phyloP scores from a whole-genome alignment of 208 protist species.

The Acanthamoeba healyi region DNA sequence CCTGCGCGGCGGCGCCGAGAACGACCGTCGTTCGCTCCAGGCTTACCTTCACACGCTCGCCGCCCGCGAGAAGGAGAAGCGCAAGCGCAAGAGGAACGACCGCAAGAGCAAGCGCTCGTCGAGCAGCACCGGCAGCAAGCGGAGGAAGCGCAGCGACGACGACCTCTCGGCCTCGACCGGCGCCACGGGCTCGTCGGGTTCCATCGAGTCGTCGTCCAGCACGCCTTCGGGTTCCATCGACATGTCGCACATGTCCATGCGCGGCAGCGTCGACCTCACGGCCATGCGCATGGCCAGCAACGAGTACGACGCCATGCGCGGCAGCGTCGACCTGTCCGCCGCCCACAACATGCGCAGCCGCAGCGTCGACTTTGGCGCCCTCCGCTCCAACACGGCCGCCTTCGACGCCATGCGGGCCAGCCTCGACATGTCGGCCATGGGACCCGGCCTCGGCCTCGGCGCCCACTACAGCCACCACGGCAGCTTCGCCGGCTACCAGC shows the following conservation, averaged over 20 bases:
- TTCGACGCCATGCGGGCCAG: conserved; percentile 32
- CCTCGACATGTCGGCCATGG: conserved; percentile 45
- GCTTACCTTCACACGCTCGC: neutral
- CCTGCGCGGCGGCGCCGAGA: neutral
- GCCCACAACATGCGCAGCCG: neutral
- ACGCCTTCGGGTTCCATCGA: neutral
- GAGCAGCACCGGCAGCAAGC: neutral
- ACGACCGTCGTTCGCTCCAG: conserved; percentile 7
- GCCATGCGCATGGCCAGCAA: conserved; percentile 5
- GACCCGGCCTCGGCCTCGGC: neutral
- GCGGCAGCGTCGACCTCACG: conserved; percentile 9
- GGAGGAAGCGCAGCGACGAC: conserved; percentile 74
- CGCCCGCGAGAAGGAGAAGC: conserved; percentile 31
- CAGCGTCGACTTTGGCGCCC: neutral
- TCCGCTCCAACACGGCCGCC: neutral
- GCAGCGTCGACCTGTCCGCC: neutral
- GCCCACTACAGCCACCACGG: conserved; percentile 26
- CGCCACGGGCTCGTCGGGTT: neutral
- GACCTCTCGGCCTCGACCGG: conserved; percentile 81
- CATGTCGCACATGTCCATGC: neutral
- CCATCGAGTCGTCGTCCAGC: neutral
- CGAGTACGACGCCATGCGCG: neutral
- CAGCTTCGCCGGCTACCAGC: conserved; percentile 26
- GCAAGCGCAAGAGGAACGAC: neutral
- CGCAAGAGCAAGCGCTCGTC: conserved; percentile 15